These are phyloP conservation scores for Alternaria conjuncta DNA, from an alignment of 2,329 filamentous ascomycete genomes.

Conservation along the genomic window DNA sequence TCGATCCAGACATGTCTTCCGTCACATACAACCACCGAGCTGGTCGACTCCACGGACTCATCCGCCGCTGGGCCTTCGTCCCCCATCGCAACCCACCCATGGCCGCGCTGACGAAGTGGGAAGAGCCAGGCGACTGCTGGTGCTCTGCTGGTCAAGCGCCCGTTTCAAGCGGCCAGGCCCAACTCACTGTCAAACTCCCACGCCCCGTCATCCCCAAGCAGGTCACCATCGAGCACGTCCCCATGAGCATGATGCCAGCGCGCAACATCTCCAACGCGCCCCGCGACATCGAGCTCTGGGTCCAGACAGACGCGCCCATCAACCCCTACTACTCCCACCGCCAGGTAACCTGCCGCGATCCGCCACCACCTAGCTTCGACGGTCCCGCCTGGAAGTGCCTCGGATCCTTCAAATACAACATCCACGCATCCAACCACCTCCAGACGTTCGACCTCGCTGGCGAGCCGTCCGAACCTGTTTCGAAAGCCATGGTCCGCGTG, in stretches of 20 bases:
- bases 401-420: constrained; percentile 50
- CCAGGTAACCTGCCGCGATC: constrained; percentile 16
- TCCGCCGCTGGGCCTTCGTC: constrained; percentile 22
- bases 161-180: constrained; percentile 62
- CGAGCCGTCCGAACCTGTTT: constrained; percentile 34
- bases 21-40: constrained; percentile 46
- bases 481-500: constrained; percentile 50
- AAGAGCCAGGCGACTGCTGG: constrained; percentile 86
- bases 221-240: constrained; percentile 57
- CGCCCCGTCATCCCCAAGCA: constrained; percentile 47
- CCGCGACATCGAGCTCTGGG: constrained; percentile 55
- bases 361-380: constrained; percentile 10
- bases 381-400: constrained; percentile 49
- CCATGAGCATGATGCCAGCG: constrained; percentile 42
- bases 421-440: constrained; percentile 49
- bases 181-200: constrained; percentile 64
- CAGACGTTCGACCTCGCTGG: constrained; percentile 50
- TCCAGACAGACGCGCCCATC: constrained; percentile 38
- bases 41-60: constrained; percentile 3
- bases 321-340: constrained; percentile 27
- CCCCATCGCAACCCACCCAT: constrained; percentile 50
- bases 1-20: constrained; percentile 68
- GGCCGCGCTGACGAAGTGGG: constrained; percentile 72
- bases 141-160: constrained; percentile 64
- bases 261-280: constrained; percentile 52